These are phyloP conservation scores for Rhizophagus sp. DNA, from an alignment of 192 early-diverging fungal species.

Conservation along the genomic window DNA sequence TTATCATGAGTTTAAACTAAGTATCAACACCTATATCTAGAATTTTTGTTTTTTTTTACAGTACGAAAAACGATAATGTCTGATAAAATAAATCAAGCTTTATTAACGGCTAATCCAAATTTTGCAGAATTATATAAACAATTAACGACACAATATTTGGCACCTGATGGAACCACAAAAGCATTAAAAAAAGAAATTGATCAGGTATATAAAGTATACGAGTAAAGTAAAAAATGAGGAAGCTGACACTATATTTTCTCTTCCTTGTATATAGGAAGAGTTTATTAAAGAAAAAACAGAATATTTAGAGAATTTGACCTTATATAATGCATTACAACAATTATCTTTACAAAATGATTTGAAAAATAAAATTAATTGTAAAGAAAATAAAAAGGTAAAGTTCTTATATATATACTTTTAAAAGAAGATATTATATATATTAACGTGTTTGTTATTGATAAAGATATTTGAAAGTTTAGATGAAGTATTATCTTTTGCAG, in stretches of 20 bases:
- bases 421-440: neutral
- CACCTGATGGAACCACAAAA: slow-evolving; percentile 15
- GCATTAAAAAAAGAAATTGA: neutral
- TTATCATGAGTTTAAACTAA: neutral
- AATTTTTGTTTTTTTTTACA: no score
- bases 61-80: neutral
- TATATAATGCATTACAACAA: slow-evolving; percentile 21
- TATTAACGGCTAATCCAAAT: slow-evolving; percentile 14
- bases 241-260: neutral
- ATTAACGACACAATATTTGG: neutral
- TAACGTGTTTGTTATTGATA: neutral
- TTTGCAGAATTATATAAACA: slow-evolving; percentile 15
- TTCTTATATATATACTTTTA: neutral
- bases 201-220: neutral
- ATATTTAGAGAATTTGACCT: slow-evolving; percentile 12
- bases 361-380: neutral
- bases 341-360: neutral
- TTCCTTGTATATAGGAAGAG: neutral
- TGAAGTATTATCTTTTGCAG: slow-evolving; percentile 17
- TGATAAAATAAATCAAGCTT: neutral
- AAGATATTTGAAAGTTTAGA: neutral
- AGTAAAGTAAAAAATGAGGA: neutral
- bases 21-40: neutral
- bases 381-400: neutral
- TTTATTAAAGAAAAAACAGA: neutral